Evolutionary conservation across 306 rosid species (phyloP).

Genomic region (Casuarina glauca): DNA sequence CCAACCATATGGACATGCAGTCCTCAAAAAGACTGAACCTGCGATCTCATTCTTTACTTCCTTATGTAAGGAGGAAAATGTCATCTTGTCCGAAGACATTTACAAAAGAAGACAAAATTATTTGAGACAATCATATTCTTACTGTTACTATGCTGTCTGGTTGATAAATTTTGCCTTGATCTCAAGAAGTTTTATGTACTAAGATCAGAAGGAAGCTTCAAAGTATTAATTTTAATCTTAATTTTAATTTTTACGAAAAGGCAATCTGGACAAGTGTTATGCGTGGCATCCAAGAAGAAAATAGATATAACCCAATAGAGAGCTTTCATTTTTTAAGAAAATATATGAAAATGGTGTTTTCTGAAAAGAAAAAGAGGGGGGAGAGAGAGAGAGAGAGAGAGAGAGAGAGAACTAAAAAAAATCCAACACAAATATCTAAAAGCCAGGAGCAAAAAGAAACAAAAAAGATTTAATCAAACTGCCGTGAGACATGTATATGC

Average conservation of each 20-base stretch:
- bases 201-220: neutral
- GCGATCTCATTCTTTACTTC: neutral
- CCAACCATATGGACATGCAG: no score
- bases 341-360: neutral
- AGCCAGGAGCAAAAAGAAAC: neutral
- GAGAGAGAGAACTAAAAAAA: neutral
- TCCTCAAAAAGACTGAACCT: neutral
- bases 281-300: neutral
- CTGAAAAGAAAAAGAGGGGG: neutral
- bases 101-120: neutral
- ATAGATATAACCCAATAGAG: constrained; percentile 1
- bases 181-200: neutral
- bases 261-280: neutral
- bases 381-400: no score
- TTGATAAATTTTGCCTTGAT: neutral
- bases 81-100: neutral
- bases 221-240: neutral
- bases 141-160: neutral
- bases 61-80: neutral
- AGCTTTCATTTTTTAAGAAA: neutral
- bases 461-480: neutral
- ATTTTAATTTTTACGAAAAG: neutral
- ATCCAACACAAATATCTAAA: constrained; percentile 4
- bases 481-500: neutral
- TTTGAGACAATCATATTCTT: neutral